Evolutionary conservation across 345 rosid species (phyloP).

Genomic region (Gossypium herbaceum): DNA sequence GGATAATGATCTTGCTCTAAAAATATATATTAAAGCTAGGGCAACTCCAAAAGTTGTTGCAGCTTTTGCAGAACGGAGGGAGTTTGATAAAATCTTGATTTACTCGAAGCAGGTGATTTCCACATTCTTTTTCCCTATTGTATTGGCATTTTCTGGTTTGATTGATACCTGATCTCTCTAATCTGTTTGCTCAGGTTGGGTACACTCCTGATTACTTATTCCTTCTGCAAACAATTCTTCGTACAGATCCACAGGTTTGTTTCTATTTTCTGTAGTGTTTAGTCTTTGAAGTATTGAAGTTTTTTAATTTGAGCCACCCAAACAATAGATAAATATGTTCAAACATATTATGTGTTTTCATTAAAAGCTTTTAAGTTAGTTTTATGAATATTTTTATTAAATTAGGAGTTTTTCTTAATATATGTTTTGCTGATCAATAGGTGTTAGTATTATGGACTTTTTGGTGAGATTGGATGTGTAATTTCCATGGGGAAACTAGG

Average conservation of each 20-base stretch:
- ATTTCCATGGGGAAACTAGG: not conserved
- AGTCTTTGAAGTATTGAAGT: conserved; percentile 17
- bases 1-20: conserved; percentile 95
- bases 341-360: not conserved
- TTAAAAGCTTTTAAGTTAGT: not conserved
- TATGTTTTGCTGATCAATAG: not conserved
- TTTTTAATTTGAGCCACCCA: not conserved
- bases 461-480: not conserved
- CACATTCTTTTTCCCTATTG: not conserved
- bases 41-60: conserved; percentile 99
- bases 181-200: conserved; percentile 64
- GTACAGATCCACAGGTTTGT: conserved; percentile 94
- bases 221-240: conserved; percentile 98
- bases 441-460: not conserved
- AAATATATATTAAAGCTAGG: conserved; percentile 92
- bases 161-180: not conserved
- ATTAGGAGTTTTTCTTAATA: not conserved
- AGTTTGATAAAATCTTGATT: conserved; percentile 89
- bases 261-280: not conserved
- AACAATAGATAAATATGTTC: not conserved
- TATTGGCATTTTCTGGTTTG: not conserved
- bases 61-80: conserved; percentile 97
- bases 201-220: conserved; percentile 87
- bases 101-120: conserved; percentile 85
- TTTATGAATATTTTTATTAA: not conserved